Conservation (phyloP, 2,329 filamentous ascomycete species). For the Amauroascus verrucosus region DNA sequence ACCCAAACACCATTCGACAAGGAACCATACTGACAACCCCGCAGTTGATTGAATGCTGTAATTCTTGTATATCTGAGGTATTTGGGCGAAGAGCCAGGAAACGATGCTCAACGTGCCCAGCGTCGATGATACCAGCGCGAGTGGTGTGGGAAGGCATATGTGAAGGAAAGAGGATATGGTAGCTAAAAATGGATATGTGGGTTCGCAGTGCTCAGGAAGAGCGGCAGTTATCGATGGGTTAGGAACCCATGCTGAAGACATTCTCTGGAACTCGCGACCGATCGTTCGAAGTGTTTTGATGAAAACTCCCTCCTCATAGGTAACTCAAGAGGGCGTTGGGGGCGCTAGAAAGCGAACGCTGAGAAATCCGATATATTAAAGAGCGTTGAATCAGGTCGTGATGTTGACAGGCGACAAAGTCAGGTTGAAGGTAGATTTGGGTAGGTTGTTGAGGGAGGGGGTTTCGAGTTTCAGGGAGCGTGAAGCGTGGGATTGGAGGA, state of each 20-base stretch:
- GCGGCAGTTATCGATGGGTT: conserved; percentile 22
- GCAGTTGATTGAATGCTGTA: conserved; percentile 53
- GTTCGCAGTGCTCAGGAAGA: conserved; percentile 51
- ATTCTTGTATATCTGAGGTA: conserved; percentile 62
- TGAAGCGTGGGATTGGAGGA: neutral
- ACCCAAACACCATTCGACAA: conserved; percentile 56
- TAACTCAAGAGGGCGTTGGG: neutral
- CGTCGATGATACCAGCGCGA: conserved; percentile 51
- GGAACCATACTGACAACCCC: conserved; percentile 54
- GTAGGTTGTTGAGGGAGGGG: neutral
- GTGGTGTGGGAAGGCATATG: conserved; percentile 53
- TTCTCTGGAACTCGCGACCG: conserved; percentile 13
- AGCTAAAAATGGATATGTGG: conserved; percentile 47
- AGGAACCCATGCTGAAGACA: conserved; percentile 26
- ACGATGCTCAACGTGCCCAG: conserved; percentile 54
- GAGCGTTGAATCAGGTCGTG: neutral
- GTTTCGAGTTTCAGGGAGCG: neutral
- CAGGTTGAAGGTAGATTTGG: neutral
- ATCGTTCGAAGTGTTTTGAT: neutral
- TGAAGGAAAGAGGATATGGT: conserved; percentile 50
- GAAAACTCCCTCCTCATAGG: neutral
- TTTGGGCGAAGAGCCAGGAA: conserved; percentile 59
- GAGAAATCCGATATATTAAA: neutral
- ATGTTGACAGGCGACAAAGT: conserved; percentile 7
- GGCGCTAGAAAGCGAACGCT: too few relatives aligned